Evolutionary conservation across 164 flowering plant species (phyloP).

Genomic region (Magnolia kwangsiensis): DNA sequence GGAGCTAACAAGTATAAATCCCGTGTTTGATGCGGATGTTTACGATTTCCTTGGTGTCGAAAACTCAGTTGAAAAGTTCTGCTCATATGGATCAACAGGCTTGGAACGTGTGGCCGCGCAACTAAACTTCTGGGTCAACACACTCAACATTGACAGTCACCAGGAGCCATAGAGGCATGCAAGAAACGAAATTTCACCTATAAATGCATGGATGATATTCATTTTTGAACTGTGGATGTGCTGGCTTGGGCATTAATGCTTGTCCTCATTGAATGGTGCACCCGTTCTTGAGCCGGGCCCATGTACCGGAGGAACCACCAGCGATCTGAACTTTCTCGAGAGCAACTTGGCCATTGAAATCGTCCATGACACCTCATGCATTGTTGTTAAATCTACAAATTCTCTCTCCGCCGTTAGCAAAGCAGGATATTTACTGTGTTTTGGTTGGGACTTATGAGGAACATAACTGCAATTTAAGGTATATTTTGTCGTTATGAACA

Average conservation of each 20-base stretch:
- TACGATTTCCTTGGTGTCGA: conserved; percentile 86
- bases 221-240: not conserved
- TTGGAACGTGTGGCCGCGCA: conserved; percentile 72
- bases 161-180: not conserved
- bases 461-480: too few species aligned
- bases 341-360: too few species aligned
- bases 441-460: too few species aligned
- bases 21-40: conserved; percentile 70
- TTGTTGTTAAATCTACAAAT: too few species aligned
- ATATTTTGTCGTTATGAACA: too few species aligned
- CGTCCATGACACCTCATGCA: too few species aligned
- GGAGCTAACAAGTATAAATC: conserved; percentile 49
- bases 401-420: too few species aligned
- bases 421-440: too few species aligned
- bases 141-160: conserved; percentile 25
- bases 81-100: conserved; percentile 94
- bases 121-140: conserved; percentile 57
- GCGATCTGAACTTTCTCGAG: too few species aligned
- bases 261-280: too few species aligned
- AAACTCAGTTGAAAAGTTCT: conserved; percentile 76
- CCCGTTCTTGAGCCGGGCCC: not conserved
- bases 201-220: not conserved
- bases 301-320: not conserved
- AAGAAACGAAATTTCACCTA: too few species aligned
- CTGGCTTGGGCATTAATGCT: not conserved